Conservation (phyloP, 192 early-diverging fungal genomes). For the Backusella mclennaniae region DNA sequence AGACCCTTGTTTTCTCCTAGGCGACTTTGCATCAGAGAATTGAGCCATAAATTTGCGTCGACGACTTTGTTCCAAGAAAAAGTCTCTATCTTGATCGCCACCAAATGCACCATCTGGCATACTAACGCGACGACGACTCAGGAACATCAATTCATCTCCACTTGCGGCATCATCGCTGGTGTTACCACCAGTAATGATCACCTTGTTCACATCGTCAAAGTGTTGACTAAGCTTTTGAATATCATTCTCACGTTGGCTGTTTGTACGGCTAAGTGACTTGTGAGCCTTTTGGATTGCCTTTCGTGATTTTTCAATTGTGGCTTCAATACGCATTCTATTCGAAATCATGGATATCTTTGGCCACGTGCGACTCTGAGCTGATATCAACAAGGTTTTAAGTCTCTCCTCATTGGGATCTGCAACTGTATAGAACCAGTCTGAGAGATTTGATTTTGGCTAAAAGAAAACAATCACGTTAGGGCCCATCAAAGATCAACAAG, state of each 20-base stretch:
- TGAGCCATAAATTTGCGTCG: constrained; percentile 15
- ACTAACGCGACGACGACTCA: constrained; percentile 16
- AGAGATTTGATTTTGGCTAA: constrained; percentile 55
- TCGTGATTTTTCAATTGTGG: constrained; percentile 52
- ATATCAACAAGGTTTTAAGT: constrained; percentile 54
- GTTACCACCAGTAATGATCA: not conserved
- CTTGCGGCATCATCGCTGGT: constrained; percentile 1
- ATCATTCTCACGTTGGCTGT: not conserved
- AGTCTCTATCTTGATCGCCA: not conserved
- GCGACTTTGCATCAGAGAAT: not conserved
- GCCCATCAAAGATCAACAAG: not conserved
- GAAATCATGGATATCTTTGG: constrained; percentile 78
- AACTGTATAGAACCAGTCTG: constrained; percentile 64
- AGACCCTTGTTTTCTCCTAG: not conserved
- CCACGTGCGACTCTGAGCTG: constrained; percentile 65
- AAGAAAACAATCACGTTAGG: not conserved
- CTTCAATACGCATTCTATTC: constrained; percentile 74
- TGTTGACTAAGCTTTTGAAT: not conserved
- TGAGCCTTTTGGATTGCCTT: not conserved
- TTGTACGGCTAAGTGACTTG: not conserved
- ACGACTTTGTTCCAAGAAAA: constrained; percentile 15
- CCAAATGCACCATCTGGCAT: constrained; percentile 17
- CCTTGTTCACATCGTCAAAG: not conserved
- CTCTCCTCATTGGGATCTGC: constrained; percentile 60
- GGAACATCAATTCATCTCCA: constrained; percentile 2